These are phyloP conservation scores for Triticum monococcum DNA, from an alignment of 176 grass and related monocot genomes.

Conservation along the genomic window DNA sequence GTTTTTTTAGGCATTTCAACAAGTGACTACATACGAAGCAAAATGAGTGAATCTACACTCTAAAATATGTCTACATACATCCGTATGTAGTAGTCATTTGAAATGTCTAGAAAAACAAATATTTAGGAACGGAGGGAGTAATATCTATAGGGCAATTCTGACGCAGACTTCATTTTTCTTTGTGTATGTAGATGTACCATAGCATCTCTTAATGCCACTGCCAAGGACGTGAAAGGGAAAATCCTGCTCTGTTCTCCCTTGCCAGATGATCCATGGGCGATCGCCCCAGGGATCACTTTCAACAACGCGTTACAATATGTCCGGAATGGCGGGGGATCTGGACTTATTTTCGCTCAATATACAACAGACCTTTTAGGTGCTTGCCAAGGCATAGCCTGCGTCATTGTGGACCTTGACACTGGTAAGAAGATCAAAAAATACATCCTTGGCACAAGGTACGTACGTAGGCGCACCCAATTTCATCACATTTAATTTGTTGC, in stretches of 20 bases:
- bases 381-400: constrained; percentile 9
- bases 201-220: neutral
- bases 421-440: neutral
- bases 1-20: too few relatives aligned
- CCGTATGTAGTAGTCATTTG: too few relatives aligned
- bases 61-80: too few relatives aligned
- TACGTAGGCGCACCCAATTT: too few relatives aligned
- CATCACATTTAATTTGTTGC: too few relatives aligned
- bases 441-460: neutral
- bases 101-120: too few relatives aligned
- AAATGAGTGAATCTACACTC: too few relatives aligned
- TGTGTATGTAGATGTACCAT: neutral
- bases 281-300: accelerated
- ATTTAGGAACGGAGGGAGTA: too few relatives aligned
- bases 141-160: neutral
- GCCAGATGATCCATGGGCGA: accelerated
- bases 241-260: neutral
- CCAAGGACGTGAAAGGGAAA: neutral
- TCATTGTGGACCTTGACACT: constrained; percentile 24
- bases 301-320: neutral
- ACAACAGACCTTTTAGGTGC: neutral
- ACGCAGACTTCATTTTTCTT: neutral
- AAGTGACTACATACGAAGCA: too few relatives aligned
- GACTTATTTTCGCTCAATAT: too few relatives aligned
- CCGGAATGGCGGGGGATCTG: too few relatives aligned